Percentiles rank a stretch among this genome's conserved stretches.
These are phyloP conservation scores for Venturia nashicola DNA, from an alignment of 2,329 filamentous ascomycete species.

Conservation along the genomic window DNA sequence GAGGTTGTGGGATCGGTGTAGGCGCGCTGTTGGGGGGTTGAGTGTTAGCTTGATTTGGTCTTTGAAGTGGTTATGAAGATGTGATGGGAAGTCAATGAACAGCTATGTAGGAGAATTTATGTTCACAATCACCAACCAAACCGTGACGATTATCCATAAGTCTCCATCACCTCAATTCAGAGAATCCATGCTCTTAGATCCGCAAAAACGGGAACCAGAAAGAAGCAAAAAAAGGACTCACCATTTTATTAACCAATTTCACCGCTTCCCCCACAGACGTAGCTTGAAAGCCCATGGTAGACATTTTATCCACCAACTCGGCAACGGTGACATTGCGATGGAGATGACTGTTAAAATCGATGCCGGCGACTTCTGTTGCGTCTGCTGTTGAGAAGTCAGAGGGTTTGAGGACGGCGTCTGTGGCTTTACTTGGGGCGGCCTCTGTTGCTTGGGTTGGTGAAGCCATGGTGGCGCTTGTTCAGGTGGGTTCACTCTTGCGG, in stretches of 20 bases:
- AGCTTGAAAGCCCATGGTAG: conserved; percentile 74
- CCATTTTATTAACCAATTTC: conserved; percentile 92
- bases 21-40: conserved; percentile 41
- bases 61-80: neutral
- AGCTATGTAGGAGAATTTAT: no score
- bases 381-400: conserved; percentile 71
- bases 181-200: no score
- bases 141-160: no score
- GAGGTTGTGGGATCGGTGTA: conserved; percentile 73
- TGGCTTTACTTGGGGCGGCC: conserved; percentile 25
- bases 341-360: conserved; percentile 80
- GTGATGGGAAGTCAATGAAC: neutral
- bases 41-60: conserved; percentile 4
- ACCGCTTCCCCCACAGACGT: conserved; percentile 75
- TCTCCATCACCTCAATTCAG: no score
- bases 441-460: neutral
- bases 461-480: neutral
- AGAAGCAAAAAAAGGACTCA: conserved; percentile 28
- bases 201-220: neutral
- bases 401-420: conserved; percentile 71
- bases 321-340: conserved; percentile 68
- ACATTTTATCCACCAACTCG: conserved; percentile 72
- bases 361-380: conserved; percentile 71
- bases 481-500: neutral
- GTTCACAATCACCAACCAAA: no score